Conservation (phyloP, 2,329 filamentous ascomycete species). For the Pseudopithomyces maydicus region DNA sequence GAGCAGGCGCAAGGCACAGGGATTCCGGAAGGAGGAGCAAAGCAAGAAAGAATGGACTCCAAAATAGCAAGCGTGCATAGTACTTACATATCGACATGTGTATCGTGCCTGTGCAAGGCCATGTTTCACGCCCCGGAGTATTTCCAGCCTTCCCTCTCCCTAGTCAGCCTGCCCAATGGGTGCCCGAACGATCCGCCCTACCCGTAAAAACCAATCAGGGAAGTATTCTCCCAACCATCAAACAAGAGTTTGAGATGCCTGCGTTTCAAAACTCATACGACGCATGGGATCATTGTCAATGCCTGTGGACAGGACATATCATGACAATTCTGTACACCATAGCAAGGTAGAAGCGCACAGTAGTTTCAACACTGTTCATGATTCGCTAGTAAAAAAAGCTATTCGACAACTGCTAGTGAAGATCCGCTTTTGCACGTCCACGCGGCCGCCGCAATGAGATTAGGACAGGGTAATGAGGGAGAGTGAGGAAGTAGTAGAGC, state of each 20-base stretch:
- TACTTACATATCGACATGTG: not conserved
- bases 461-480: not conserved
- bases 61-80: too few species aligned
- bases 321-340: too few species aligned
- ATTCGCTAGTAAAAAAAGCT: not conserved
- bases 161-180: not conserved
- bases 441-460: not conserved
- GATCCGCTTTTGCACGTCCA: not conserved
- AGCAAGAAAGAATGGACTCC: not conserved
- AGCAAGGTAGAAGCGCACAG: not conserved
- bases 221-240: not conserved
- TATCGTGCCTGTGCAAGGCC: not conserved
- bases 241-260: not conserved
- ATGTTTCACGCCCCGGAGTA: constrained; percentile 1
- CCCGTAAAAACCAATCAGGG: not conserved
- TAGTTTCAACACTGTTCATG: not conserved
- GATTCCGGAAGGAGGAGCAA: not conserved
- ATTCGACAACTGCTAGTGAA: not conserved
- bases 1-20: not conserved
- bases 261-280: not conserved
- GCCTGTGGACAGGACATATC: too few species aligned
- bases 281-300: not conserved
- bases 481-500: not conserved
- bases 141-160: not conserved
- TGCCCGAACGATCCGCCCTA: not conserved